Evolutionary conservation across 352 stramenopile genomes (phyloP).

Genomic region (Phytopythium montanum): DNA sequence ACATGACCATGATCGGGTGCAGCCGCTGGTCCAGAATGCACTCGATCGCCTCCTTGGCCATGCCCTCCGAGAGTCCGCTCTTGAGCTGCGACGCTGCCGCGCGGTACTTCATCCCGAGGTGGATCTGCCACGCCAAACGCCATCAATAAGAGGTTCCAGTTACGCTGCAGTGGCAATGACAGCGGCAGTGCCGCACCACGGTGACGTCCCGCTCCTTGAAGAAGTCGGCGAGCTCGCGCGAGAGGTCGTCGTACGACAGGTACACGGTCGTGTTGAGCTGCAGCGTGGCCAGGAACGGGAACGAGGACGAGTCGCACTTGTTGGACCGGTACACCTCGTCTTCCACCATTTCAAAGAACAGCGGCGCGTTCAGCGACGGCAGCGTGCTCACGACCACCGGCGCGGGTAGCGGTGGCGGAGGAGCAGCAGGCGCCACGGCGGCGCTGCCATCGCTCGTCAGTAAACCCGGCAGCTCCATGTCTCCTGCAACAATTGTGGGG

Average conservation of each 20-base stretch:
- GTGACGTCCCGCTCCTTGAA: constrained; percentile 81
- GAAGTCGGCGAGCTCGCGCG: constrained; percentile 69
- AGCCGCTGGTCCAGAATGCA: constrained; percentile 74
- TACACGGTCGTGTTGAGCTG: constrained; percentile 86
- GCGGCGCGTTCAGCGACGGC: constrained; percentile 74
- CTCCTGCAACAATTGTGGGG: too few relatives aligned
- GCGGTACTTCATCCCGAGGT: constrained; percentile 81
- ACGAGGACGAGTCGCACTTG: constrained; percentile 83
- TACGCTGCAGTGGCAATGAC: not conserved
- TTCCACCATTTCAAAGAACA: constrained; percentile 89
- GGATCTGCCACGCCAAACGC: constrained; percentile 37
- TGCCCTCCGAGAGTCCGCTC: constrained; percentile 62
- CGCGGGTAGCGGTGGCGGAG: constrained; percentile 9
- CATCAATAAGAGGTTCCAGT: too few relatives aligned
- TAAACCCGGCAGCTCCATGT: constrained; percentile 1
- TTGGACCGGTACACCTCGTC: constrained; percentile 83
- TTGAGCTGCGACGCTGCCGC: constrained; percentile 62
- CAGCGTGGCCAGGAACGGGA: constrained; percentile 77
- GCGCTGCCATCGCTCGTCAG: not conserved
- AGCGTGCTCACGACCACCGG: constrained; percentile 47
- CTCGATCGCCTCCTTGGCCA: constrained; percentile 86
- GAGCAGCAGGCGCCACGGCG: not conserved
- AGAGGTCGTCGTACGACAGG: constrained; percentile 81
- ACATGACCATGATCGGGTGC: constrained; percentile 85
- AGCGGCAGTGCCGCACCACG: constrained; percentile 32